Conservation (phyloP, 495 filamentous ascomycete genomes). For the Aspergillus biplanus region DNA sequence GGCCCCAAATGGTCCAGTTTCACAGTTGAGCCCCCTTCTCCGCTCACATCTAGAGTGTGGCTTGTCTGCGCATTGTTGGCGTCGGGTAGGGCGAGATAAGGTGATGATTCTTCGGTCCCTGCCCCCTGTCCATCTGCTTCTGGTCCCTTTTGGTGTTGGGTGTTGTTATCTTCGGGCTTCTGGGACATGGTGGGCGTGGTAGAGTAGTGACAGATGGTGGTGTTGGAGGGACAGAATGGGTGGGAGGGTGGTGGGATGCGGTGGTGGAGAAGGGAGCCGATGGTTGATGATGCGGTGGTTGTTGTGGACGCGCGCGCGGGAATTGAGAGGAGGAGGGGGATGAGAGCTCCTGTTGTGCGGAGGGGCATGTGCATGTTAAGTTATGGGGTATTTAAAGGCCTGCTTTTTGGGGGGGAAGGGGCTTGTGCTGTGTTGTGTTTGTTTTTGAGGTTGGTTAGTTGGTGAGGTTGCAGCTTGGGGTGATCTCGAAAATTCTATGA, state of each 20-base stretch:
- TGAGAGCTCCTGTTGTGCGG: constrained; percentile 32
- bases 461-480: not conserved
- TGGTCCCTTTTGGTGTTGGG: constrained; percentile 19
- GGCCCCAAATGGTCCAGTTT: constrained; percentile 64
- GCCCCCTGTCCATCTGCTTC: not conserved
- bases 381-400: too few species aligned
- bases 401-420: too few species aligned
- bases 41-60: constrained; percentile 50
- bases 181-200: constrained; percentile 18
- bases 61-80: constrained; percentile 20
- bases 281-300: constrained; percentile 7
- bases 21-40: constrained; percentile 45
- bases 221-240: constrained; percentile 8
- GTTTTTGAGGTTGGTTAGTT: not conserved
- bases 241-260: constrained; percentile 19
- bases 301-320: not conserved
- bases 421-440: too few species aligned
- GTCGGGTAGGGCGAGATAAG: constrained; percentile 37
- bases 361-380: constrained; percentile 30
- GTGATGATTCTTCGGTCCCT: not conserved
- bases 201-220: constrained; percentile 11
- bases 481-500: not conserved
- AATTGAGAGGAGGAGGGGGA: constrained; percentile 31
- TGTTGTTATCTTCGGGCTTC: constrained; percentile 12
- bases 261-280: constrained; percentile 29